Conservation (phyloP, 768 basidiomycete genomes). For the Guyanaporus albipodus region DNA sequence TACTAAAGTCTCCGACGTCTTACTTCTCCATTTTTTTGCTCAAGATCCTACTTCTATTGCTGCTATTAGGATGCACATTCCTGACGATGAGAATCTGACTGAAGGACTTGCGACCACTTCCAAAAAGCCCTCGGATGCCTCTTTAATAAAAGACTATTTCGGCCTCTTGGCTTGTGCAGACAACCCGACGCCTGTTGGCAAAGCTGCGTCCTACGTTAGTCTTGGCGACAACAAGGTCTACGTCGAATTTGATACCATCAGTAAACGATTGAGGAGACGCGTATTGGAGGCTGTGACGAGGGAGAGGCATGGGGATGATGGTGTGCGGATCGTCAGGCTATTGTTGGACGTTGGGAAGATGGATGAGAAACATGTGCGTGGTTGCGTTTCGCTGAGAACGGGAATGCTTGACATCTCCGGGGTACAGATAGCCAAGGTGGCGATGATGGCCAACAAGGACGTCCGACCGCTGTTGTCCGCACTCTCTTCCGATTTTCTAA, state of each 20-base stretch:
- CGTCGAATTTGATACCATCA: conserved; percentile 76
- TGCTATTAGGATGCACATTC: conserved; percentile 58
- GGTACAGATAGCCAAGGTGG: conserved; percentile 82
- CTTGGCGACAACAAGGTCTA: conserved; percentile 67
- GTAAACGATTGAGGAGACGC: conserved; percentile 59
- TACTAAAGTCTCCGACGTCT: background rate
- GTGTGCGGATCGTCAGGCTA: conserved; percentile 76
- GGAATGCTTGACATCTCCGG: background rate
- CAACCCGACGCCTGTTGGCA: conserved; percentile 73
- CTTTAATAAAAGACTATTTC: conserved; percentile 75
- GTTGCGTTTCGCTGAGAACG: background rate
- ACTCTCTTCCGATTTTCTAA: conserved; percentile 74
- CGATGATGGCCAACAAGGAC: conserved; percentile 89
- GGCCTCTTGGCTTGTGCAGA: conserved; percentile 76
- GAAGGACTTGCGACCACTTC: conserved; percentile 55
- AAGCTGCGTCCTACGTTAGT: conserved; percentile 67
- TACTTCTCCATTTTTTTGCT: background rate
- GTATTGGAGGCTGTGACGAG: conserved; percentile 75
- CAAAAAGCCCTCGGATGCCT: conserved; percentile 51
- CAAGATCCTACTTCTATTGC: conserved; percentile 65
- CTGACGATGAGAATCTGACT: conserved; percentile 59
- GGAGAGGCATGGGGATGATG: conserved; percentile 80
- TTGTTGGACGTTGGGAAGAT: conserved; percentile 83
- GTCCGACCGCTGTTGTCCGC: conserved; percentile 76
- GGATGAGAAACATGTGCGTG: conserved; percentile 85